These are phyloP conservation scores for Botrytis aclada DNA, from an alignment of 2,329 filamentous ascomycete genomes.

Conservation along the genomic window DNA sequence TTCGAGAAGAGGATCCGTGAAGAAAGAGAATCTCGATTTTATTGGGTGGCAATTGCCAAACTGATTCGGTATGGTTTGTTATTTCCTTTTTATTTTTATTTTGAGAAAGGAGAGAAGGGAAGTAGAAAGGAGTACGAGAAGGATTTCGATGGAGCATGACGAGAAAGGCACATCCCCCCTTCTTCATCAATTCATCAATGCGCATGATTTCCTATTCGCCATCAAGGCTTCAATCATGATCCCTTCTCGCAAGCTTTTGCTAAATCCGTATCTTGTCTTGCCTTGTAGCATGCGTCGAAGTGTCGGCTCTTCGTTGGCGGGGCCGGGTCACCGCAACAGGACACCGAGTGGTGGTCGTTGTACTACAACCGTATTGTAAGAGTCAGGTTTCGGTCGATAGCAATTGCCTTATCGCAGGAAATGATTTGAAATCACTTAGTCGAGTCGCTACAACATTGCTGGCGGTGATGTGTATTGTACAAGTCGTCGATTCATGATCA, in stretches of 20 bases:
- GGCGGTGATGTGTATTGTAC: not conserved
- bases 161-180: not conserved
- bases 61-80: not conserved
- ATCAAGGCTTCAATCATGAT: not conserved
- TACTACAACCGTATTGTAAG: not conserved
- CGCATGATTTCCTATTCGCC: not conserved
- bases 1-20: slow-evolving; percentile 8
- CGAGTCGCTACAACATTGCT: not conserved
- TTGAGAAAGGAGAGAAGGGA: not conserved
- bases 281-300: not conserved
- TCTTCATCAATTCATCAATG: not conserved
- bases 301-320: not conserved
- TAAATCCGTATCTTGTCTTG: not conserved
- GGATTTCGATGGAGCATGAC: not conserved
- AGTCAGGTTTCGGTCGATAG: not conserved
- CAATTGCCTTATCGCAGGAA: not conserved
- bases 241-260: not conserved
- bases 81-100: not conserved
- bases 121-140: not conserved
- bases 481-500: not conserved
- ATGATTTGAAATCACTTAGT: not conserved
- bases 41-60: not conserved
- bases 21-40: not conserved
- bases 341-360: not conserved
- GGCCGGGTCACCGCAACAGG: not conserved